Base-by-base conservation (phyloP, 139 green algal species). In the Haematococcus lacustris region DNA sequence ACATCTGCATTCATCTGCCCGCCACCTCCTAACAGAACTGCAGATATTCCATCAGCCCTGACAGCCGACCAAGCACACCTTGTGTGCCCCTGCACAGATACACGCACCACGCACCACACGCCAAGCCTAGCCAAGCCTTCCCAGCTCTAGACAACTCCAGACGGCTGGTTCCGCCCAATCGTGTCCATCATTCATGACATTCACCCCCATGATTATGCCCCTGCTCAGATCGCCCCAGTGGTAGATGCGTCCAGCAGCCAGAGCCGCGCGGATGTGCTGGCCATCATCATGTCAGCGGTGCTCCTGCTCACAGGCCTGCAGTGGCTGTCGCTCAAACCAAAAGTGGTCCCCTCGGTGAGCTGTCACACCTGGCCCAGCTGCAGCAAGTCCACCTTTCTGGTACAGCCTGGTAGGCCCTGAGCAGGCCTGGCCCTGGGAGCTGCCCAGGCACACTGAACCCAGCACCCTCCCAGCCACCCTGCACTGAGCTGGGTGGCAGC, bases 271-370 rank as follows among this genome's bases (percentile, higher is more conserved):
- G 93, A 98, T 74, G 92, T 98, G 37, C 60, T 97, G 4, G 84
- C 81, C 9, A 93, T 98, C 35, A 78, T 85, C 39, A 78, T 98
- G 61, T 88, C 86, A 2, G 93, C 91, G 1, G 83, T 91, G 67
- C 82, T 97, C 41, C 67, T 93, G 40, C 84, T 98, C 0, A 97
- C 90, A 1, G 93, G 93, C 2, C 85, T 98, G 64, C 87, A 93
- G 66, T 98, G 93, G 93, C 76, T 93, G 2, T 83, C 85, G 0
- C 71, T 97, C n/a, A 89, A 88, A 78, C 82, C 88, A 3, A 50
- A 62, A 1, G 68, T 61, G 26, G 0, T 74, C 3, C 60, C 40
- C 1, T 57, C 74, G 17, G 78, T 80, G 60, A 35, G 74, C 21
- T 65, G 60, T 33, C 57, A 65, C 57, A 65, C 17, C 57, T 34